Percentiles rank a stretch among this genome's conserved stretches.
phyloP scores from a whole-genome alignment of 164 flowering plant species.

The Annona squamosa region DNA sequence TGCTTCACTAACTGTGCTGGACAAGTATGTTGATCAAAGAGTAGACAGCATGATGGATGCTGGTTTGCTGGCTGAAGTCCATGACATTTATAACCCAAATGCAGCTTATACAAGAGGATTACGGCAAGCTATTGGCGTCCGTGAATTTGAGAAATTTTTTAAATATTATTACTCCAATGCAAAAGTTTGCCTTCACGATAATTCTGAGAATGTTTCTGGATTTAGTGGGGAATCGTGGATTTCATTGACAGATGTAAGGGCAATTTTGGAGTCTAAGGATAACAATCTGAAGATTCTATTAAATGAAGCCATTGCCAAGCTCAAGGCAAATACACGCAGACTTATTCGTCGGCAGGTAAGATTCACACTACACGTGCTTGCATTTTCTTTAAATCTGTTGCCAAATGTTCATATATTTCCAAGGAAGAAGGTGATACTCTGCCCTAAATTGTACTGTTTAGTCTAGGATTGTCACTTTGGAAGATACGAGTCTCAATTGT shows the following conservation, averaged over 20 bases:
- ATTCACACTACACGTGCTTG: not conserved
- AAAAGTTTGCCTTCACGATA: not conserved
- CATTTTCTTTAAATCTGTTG: not conserved
- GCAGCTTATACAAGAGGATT: constrained; percentile 78
- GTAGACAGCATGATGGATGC: constrained; percentile 75
- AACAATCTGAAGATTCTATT: constrained; percentile 28
- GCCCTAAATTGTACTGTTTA: not conserved
- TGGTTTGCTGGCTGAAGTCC: constrained; percentile 84
- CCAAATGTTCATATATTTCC: not conserved
- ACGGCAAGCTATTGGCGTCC: constrained; percentile 86
- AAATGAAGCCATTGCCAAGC: constrained; percentile 56
- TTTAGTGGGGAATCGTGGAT: constrained; percentile 2
- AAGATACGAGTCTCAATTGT: not conserved
- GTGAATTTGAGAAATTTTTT: constrained; percentile 78
- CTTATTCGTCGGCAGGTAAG: constrained; percentile 91
- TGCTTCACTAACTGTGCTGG: constrained; percentile 69
- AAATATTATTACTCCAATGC: constrained; percentile 16
- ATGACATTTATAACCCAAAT: constrained; percentile 45
- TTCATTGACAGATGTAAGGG: constrained; percentile 16
- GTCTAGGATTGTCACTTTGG: not conserved
- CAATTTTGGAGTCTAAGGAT: constrained; percentile 23
- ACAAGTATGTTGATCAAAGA: constrained; percentile 60
- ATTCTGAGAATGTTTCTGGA: constrained; percentile 12
- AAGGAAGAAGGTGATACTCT: not conserved
- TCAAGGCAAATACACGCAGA: constrained; percentile 74